Conservation (phyloP, 257 asterid species). For the Fraxinus anomala region DNA sequence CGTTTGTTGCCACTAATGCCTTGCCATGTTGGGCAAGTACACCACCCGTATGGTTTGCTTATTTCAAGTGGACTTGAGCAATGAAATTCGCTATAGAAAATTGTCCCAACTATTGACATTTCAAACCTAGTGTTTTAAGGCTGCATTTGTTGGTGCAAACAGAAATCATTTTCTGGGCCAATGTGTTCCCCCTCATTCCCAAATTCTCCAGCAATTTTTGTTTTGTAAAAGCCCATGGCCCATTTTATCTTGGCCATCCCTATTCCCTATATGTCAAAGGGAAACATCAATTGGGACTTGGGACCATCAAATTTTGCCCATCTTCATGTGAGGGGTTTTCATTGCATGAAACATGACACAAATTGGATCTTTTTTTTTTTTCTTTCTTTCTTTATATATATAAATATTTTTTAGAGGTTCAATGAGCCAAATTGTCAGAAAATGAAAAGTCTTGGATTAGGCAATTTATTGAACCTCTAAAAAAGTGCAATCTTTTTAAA, state of each 20-base stretch:
- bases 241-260: neutral
- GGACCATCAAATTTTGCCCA: slow-evolving; percentile 24
- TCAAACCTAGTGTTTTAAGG: neutral
- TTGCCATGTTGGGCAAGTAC: neutral
- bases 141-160: neutral
- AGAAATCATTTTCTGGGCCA: neutral
- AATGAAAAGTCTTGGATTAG: too few relatives aligned
- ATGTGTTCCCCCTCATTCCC: neutral
- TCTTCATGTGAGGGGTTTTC: slow-evolving; percentile 20
- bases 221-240: neutral
- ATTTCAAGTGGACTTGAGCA: neutral
- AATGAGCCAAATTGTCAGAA: too few relatives aligned
- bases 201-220: neutral
- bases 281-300: neutral
- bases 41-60: neutral
- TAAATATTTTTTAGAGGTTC: too few relatives aligned
- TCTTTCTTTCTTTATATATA: too few relatives aligned
- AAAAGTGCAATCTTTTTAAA: neutral
- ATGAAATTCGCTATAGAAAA: neutral
- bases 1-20: neutral
- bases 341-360: slow-evolving; percentile 11
- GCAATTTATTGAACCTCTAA: too few relatives aligned
- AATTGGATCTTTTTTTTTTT: neutral
- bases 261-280: neutral
- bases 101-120: neutral